Base-by-base conservation (phyloP, 768 basidiomycete genomes). In the Termitomyces titanicus region DNA sequence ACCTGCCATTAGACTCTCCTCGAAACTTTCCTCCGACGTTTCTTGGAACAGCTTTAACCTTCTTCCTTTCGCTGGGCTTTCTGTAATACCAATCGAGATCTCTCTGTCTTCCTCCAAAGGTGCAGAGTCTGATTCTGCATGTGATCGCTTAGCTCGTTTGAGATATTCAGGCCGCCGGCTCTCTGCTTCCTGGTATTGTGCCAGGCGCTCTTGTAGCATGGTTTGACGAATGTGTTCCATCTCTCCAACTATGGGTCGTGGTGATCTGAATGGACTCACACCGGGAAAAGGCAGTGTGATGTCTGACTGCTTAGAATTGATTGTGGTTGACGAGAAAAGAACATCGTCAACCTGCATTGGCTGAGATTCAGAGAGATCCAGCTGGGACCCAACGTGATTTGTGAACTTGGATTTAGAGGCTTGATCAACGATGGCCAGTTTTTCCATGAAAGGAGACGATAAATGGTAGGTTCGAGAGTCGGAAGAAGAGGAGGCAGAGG, bases 11-110 rank as follows among this genome's bases (percentile, higher is more conserved):
- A 91, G 67, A 61, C 88, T 88, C 70, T 92, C 89, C 63, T 92
- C 89, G 61, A 92, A 91, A 63, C 88, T 91, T 69, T 89, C 88
- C 44, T 89, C 88, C 4, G 86, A 87, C 0, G 88, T 90, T 70
- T 89, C 88, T 66, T 89, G 88, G 67, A 91, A 92, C 38, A 92
- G 68, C 60, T 83, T 85, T 34, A 91, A 72, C 48, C 88, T 76
- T 54, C 89, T 75, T 1, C 90, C 90, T 70, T 86, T 90, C 52
- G 75, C 68, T 0, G 89, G 88, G 61, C 82, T 89, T 59, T 86
- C 83, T 60, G 78, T 79, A 25, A 91, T 83, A 15, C 87, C 88
- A 29, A 89, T 71, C 31, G 72, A 64, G 3, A 66, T 49, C 24
- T 55, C 63, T 40, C 59, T 65, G 5, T 69, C 66, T 25, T 74